Conservation (phyloP, 306 rosid species). For the Dicorynia guianensis region DNA sequence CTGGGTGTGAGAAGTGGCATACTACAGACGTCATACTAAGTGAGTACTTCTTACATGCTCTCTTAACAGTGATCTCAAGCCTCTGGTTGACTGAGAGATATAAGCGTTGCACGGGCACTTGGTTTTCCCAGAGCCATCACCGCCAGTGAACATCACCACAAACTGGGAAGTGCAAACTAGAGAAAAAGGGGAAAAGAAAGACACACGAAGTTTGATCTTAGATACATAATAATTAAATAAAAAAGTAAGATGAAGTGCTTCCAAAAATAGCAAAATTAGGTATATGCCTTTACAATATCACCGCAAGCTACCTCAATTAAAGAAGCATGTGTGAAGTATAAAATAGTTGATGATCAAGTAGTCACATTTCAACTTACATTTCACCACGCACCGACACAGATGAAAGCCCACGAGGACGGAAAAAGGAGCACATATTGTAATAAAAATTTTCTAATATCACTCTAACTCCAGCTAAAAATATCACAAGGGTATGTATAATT, state of each 20-base stretch:
- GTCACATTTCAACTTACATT: slow-evolving; percentile 19
- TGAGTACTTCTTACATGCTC: slow-evolving; percentile 59
- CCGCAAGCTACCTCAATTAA: not conserved
- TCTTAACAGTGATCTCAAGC: slow-evolving; percentile 62
- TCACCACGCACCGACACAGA: slow-evolving; percentile 8
- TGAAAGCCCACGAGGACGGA: slow-evolving; percentile 8
- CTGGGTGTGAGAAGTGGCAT: not conserved
- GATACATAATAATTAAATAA: not conserved
- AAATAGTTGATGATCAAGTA: not conserved
- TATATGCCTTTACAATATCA: slow-evolving; percentile 25
- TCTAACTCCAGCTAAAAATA: slow-evolving; percentile 11
- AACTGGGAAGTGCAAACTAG: slow-evolving; percentile 84
- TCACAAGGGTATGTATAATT: slow-evolving; percentile 34
- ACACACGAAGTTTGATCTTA: slow-evolving; percentile 23
- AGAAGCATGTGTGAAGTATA: slow-evolving; percentile 8
- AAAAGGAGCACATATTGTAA: not conserved
- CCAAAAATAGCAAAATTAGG: slow-evolving; percentile 12
- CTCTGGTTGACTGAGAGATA: slow-evolving; percentile 70
- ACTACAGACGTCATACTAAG: not conserved
- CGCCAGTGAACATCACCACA: slow-evolving; percentile 88
- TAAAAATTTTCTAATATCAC: slow-evolving; percentile 20
- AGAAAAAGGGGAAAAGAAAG: not conserved
- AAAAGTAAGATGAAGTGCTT: slow-evolving; percentile 31
- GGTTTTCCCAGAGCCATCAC: slow-evolving; percentile 55
- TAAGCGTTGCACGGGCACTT: slow-evolving; percentile 61